Base-by-base conservation (phyloP, 2,329 filamentous ascomycete genomes). In the Davidsoniella australis region DNA sequence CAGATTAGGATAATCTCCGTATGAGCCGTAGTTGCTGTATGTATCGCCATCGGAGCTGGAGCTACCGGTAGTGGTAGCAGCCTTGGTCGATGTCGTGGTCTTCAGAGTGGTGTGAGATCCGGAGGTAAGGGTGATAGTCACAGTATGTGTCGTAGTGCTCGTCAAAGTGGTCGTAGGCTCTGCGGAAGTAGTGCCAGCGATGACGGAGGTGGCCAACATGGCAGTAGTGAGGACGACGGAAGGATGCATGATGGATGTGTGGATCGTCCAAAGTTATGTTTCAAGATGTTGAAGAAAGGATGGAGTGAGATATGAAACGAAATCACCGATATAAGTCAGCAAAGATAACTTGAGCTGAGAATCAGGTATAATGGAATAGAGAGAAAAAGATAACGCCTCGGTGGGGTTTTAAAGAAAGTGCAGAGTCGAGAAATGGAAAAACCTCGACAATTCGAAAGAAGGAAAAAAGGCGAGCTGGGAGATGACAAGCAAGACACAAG, bases 1-100 rank as follows among this genome's bases (percentile, higher is more conserved):
- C 9, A 47, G n/a, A 29, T 51, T 44, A n/a, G 29, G 14, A 26
- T 51, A 51, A 10, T 51, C 49, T 5, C 49, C 45, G 39, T 51
- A 51, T 12, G 45, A 44, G 20, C 39, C 45, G 40, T 49, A 49
- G 14, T 9, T 41, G 20, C 37, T 41, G 33, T 49, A 45, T 24
- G 41, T 33, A n/a, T 36, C 42, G 12, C 36, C 41, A 14, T 3
- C 18, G 14, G 20, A 29, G 17, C 17, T 20, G n/a, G 20, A 14
- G n/a, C 18, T 2, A 18, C 37, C 4, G 17, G 41, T 8, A 5
- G 26, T n/a, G 3, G 29, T 9, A 10, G 33, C 12, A 16, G n/a
- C 20, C 37, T 37, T 45, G 4, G 45, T 45, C 16, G 42, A 16
- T 12, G 36, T 36, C 39, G 45, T 43, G 39, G 49, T 51, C 8